A percentile compares a stretch with the other conserved stretches of the same genome.
Evolutionary conservation across 1,284 basidiomycete species (phyloP).

Genomic region (Rhodotorula sp.): DNA sequence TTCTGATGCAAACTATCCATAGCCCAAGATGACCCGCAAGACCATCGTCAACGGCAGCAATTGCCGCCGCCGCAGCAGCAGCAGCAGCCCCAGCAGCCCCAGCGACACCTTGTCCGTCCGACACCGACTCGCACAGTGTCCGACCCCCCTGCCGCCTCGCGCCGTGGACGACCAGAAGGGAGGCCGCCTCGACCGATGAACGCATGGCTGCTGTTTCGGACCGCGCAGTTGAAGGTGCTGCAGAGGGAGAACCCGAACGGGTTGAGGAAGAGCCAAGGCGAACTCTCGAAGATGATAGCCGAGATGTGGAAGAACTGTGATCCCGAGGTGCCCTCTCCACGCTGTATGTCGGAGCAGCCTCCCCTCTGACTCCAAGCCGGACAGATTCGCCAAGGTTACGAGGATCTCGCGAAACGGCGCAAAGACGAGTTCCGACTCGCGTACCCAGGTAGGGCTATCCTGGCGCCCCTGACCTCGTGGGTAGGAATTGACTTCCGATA

Average conservation of each 20-base stretch:
- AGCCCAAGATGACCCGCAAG: no score
- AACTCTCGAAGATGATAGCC: conserved; percentile 25
- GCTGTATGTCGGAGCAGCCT: no score
- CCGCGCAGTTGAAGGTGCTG: conserved; percentile 18
- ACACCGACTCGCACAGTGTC: not conserved
- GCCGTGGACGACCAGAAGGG: not conserved
- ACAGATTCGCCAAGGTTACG: conserved; percentile 11
- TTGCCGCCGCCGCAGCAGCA: no score
- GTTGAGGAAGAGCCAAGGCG: conserved; percentile 17
- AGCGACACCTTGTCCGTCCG: not conserved
- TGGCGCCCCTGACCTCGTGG: not conserved
- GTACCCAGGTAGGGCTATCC: conserved; percentile 9
- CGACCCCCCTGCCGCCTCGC: not conserved
- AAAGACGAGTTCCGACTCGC: conserved; percentile 14
- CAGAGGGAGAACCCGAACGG: conserved; percentile 14
- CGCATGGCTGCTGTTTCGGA: conserved; percentile 26
- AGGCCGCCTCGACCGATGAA: conserved; percentile 27
- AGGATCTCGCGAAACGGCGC: conserved; percentile 9
- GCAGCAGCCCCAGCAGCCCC: not conserved
- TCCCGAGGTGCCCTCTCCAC: conserved; percentile 11
- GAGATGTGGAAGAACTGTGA: conserved; percentile 17
- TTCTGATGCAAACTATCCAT: no score
- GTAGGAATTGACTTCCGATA: not conserved
- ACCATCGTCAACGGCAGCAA: no score
- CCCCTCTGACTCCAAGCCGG: not conserved